Evolutionary conservation across 1,284 basidiomycete genomes (phyloP), one percentile per base, ranked within the genome.

Genomic region (Naganishia sp.): DNA sequence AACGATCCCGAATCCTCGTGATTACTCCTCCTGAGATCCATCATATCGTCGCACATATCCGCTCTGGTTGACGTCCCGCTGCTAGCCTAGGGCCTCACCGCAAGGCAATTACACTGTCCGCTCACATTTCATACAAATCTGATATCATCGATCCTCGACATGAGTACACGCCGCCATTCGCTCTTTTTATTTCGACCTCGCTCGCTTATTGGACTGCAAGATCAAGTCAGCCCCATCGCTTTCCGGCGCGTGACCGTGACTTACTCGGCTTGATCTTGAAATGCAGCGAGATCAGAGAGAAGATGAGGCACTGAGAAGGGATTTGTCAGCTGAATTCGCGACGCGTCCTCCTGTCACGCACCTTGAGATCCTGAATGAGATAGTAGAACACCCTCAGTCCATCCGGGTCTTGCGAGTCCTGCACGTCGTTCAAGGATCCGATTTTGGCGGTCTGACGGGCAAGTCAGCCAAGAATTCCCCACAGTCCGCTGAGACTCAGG

Each of bases 331-430:
- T 18, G 42, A 28, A 21, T 7, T 7, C 33, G 28, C 49, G 15
- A n/a, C 13, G n/a, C 25, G 23, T 25, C 42, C 9, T 6, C 9
- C 36, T 10, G 54, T 1, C 28, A 72, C 85, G 57, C 70, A 91
- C 95, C 85, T 92, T 94, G 73, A 99, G 83, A 79, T 99, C 96
- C 80, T 99, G 95, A 6, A 99, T 91, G 33, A 99, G 86, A 76
- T 99, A 99, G 81, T 99, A 99, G 81, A 99, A 98, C 55, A 98
- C 94, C n/a, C 95, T 87, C 46, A 99, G 84, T 0, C 95, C 95
- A 76, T 99, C 95, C 0, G 96, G 94, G 76, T 99, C 96, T 72
- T 96, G 90, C 69, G 92, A 94, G 74, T 97, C 94, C 74, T 95
- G 92, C 52, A 99, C 94, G 73, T 99, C 95, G 49, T 95, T 92